A percentile compares a stretch with the other conserved stretches of the same genome.
Evolutionary conservation across 176 grass and related monocot genomes (phyloP).

Genomic region (Thinopyrum elongatum): DNA sequence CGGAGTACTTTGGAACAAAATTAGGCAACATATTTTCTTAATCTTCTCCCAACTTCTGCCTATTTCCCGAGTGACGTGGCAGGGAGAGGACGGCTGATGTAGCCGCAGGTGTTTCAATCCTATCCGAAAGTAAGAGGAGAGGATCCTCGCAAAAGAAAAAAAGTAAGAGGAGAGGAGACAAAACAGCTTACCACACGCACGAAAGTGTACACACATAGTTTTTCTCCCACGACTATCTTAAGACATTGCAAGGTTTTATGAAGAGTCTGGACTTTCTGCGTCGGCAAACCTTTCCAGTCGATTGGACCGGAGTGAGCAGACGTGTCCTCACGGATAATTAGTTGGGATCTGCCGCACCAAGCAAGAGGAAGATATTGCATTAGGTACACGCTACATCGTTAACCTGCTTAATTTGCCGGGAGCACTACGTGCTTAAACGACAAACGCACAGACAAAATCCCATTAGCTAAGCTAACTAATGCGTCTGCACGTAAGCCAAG

Average conservation of each 20-base stretch:
- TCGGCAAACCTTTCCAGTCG: not conserved
- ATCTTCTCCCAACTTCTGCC: too few relatives aligned
- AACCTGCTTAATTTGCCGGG: not conserved
- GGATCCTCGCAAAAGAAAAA: too few relatives aligned
- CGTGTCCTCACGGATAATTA: not conserved
- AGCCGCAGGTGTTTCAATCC: not conserved
- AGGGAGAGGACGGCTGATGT: not conserved
- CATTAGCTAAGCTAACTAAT: slow-evolving; percentile 51
- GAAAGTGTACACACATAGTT: not conserved
- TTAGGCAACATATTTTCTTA: too few relatives aligned
- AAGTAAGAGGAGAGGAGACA: not conserved
- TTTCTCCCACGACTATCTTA: not conserved
- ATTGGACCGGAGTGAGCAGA: not conserved
- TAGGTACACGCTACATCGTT: not conserved
- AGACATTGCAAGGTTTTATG: not conserved
- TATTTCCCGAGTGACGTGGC: too few relatives aligned
- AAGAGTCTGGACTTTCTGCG: not conserved
- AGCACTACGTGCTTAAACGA: slow-evolving; percentile 53
- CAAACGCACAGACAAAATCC: slow-evolving; percentile 45
- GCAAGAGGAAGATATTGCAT: slow-evolving; percentile 20
- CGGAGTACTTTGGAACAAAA: too few relatives aligned
- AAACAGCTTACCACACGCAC: not conserved
- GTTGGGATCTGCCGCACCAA: slow-evolving; percentile 21
- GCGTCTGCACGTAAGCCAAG: slow-evolving; percentile 19
- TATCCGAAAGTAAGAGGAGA: not conserved